phyloP scores from a whole-genome alignment of 768 basidiomycete genomes.

The Boletus edulis region DNA sequence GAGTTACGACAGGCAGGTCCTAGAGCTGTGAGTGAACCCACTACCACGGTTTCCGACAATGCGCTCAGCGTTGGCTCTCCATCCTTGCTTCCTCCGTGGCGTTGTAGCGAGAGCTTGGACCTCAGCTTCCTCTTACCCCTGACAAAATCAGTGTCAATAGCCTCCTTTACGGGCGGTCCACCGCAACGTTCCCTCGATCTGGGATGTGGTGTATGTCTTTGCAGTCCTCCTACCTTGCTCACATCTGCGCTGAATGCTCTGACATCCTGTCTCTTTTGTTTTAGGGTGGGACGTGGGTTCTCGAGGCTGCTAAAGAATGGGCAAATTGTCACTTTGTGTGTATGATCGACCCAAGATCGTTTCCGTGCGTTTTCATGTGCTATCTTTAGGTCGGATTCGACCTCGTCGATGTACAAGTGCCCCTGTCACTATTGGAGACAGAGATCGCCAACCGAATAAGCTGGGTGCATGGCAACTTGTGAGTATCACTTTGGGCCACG shows the following conservation, averaged over 20 bases:
- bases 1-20: conserved; percentile 62
- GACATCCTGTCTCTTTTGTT: neutral
- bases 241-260: neutral
- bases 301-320: conserved; percentile 75
- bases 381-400: conserved; percentile 69
- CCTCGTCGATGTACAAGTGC: conserved; percentile 71
- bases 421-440: conserved; percentile 48
- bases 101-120: conserved; percentile 52
- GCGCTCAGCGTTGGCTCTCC: conserved; percentile 2
- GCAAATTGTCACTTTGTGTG: conserved; percentile 61
- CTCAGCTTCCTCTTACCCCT: conserved; percentile 48
- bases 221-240: neutral
- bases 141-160: conserved; percentile 55
- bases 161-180: conserved; percentile 47
- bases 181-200: conserved; percentile 63
- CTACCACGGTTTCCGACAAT: neutral
- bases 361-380: conserved; percentile 1
- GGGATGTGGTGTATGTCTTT: conserved; percentile 64
- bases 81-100: neutral
- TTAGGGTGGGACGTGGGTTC: conserved; percentile 67
- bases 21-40: conserved; percentile 59
- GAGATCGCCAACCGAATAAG: conserved; percentile 55
- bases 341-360: conserved; percentile 1
- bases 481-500: conserved; percentile 21
- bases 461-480: conserved; percentile 84